These are phyloP conservation scores for Syncephalastrum sp. DNA, from an alignment of 371 early-diverging fungal genomes.

Conservation along the genomic window DNA sequence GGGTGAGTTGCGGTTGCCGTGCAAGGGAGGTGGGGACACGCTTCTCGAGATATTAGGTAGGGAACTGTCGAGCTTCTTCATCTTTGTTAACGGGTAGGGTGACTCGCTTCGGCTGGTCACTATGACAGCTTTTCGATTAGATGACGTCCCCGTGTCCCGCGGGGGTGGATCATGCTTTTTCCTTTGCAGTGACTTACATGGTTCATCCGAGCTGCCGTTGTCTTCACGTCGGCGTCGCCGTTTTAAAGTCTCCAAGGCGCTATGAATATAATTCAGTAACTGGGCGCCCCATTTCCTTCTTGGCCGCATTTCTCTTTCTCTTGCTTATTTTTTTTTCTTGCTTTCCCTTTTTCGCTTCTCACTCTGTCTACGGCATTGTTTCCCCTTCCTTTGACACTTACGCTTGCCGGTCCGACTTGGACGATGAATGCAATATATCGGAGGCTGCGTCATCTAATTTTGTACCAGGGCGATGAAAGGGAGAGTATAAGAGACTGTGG, in stretches of 20 bases:
- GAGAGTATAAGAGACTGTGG: no score
- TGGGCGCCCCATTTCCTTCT: no score
- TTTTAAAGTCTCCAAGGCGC: slow-evolving; percentile 22
- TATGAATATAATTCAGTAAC: slow-evolving; percentile 5
- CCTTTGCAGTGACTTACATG: no score
- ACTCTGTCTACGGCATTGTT: not conserved
- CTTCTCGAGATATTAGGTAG: slow-evolving; percentile 20
- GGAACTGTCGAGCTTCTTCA: slow-evolving; percentile 24
- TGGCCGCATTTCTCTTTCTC: no score
- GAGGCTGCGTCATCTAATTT: slow-evolving; percentile 4
- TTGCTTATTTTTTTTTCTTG: no score
- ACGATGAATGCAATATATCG: slow-evolving; percentile 7
- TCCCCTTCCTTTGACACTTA: slow-evolving; percentile 17
- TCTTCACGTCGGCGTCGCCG: slow-evolving; percentile 36
- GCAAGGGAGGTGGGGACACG: slow-evolving; percentile 22
- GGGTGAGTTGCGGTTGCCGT: slow-evolving; percentile 20
- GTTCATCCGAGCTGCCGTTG: slow-evolving; percentile 17
- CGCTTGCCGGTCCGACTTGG: slow-evolving; percentile 35
- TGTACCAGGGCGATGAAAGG: not conserved
- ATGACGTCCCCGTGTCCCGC: not conserved
- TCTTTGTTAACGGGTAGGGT: slow-evolving; percentile 22
- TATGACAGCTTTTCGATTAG: not conserved
- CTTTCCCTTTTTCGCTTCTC: not conserved
- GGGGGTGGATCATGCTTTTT: not conserved
- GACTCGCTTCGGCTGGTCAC: slow-evolving; percentile 23